These are phyloP conservation scores for Aquilaria malaccensis DNA, from an alignment of 345 rosid genomes.

Conservation along the genomic window DNA sequence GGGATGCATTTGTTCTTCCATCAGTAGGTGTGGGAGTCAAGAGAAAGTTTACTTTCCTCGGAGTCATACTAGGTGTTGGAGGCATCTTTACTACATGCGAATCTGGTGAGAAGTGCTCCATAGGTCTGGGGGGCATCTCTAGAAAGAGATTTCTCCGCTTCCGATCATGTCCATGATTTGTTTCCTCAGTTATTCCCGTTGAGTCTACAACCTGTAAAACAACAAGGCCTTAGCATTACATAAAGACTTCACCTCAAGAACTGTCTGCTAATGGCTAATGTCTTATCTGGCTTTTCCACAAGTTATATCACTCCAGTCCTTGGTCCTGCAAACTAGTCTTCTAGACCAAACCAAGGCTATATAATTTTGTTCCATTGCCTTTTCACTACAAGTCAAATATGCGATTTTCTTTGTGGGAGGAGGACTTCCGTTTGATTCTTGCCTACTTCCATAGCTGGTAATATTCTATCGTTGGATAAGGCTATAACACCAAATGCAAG, in stretches of 20 bases:
- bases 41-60: conserved; percentile 73
- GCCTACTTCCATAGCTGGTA: too few species aligned
- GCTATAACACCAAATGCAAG: too few species aligned
- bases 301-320: not conserved
- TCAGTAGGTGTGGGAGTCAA: conserved; percentile 47
- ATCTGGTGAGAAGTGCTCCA: conserved; percentile 39
- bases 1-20: conserved; percentile 31
- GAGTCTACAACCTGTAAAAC: conserved; percentile 43
- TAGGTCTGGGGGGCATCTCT: conserved; percentile 64
- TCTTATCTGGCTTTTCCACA: too few species aligned
- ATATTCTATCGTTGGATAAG: too few species aligned
- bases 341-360: not conserved
- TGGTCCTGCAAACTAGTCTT: not conserved
- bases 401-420: too few species aligned
- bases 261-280: too few species aligned
- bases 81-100: conserved; percentile 57
- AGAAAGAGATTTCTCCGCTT: conserved; percentile 60
- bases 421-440: too few species aligned
- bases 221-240: conserved; percentile 9
- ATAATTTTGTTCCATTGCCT: not conserved
- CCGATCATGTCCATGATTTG: conserved; percentile 38
- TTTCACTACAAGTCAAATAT: too few species aligned
- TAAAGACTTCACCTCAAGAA: not conserved
- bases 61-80: conserved; percentile 70
- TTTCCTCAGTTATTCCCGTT: conserved; percentile 40